Evolutionary conservation across 495 filamentous ascomycete species (phyloP).

Genomic region (Podospora australis): DNA sequence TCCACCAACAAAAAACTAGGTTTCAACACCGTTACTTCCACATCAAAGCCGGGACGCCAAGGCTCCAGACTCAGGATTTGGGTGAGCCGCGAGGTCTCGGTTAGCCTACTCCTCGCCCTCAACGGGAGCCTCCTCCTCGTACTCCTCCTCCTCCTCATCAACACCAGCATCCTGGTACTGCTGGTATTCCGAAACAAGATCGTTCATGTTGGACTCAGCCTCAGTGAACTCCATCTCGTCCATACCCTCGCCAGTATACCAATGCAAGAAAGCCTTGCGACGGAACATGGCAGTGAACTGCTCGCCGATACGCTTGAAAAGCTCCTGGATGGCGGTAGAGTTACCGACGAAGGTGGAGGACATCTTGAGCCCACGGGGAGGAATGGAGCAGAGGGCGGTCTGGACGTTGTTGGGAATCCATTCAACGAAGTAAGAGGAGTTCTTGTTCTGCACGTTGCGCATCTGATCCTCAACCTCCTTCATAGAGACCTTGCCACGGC

Average conservation of each 20-base stretch:
- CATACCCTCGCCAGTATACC: slow-evolving; percentile 99
- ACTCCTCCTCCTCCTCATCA: slow-evolving; percentile 60
- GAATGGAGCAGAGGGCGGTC: slow-evolving; percentile 98
- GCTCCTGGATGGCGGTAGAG: slow-evolving; percentile 99
- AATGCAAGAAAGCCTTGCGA: slow-evolving; percentile 99
- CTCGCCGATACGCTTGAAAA: slow-evolving; percentile 99
- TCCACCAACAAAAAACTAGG: neutral
- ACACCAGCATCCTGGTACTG: slow-evolving; percentile 99
- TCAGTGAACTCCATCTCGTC: slow-evolving; percentile 99
- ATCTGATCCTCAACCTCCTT: slow-evolving; percentile 99
- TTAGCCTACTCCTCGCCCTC: slow-evolving; percentile 47
- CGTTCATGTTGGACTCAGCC: slow-evolving; percentile 99
- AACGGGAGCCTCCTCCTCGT: slow-evolving; percentile 53
- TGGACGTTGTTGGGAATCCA: slow-evolving; percentile 99
- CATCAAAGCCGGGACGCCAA: neutral
- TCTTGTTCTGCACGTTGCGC: slow-evolving; percentile 99
- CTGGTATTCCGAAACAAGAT: slow-evolving; percentile 99
- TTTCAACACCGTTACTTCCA: neutral
- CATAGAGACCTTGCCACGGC: slow-evolving; percentile 99
- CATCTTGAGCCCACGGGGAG: slow-evolving; percentile 97
- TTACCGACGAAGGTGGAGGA: slow-evolving; percentile 99
- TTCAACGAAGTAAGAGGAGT: slow-evolving; percentile 99
- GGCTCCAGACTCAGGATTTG: neutral
- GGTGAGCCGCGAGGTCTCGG: neutral
- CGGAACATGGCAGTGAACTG: slow-evolving; percentile 99